Base-by-base conservation (phyloP, 768 basidiomycete species). In the Rhizopogon roseolus region DNA sequence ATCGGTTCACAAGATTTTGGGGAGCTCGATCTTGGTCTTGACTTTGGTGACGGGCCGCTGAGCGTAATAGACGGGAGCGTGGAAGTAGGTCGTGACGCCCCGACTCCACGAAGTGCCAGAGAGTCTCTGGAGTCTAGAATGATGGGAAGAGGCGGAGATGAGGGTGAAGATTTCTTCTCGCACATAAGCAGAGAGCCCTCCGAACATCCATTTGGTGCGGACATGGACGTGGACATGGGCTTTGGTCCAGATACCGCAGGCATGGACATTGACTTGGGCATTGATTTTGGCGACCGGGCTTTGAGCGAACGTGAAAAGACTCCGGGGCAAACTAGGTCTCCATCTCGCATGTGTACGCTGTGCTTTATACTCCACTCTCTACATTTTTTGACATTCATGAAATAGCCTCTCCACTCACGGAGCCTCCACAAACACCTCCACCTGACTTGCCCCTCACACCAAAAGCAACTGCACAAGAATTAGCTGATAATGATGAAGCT, bases 1-100 rank as follows among this genome's bases (percentile, higher is more conserved):
- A 90, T 94, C 59, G 91, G 89, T 19, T 93, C 92, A 3, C 88
- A 91, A 65, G 90, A 90, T 65, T 89, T 86, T 64, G 69, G 62
- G 53, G 85, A 84, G 39, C 64, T 88, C 28, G 90, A 91, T 65
- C 75, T 93, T 28, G 90, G 86, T 52, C 78, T 93, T 50, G 82
- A 86, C 60, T 89, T 90, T 65, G 91, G 82, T 43, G 88, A 84
- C 55, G 81, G 81, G 41, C 74, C 77, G 10, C 65, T 64, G 36
- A 66, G 71, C 52, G 50, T 63, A 50, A 41, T 61, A 14, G 72
- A 69, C 22, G 76, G 71, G 53, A 90, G 87, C 53, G 73, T 92
- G 28, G 90, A 88, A 56, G 80, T 88, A 29, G 90, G 86, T 56
- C 86, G 90, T 68, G 88, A 92, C 60, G 87, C 85, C 11, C 74